These are phyloP conservation scores for Vairimorpha apis DNA, from an alignment of 371 early-diverging fungal genomes.

Conservation along the genomic window DNA sequence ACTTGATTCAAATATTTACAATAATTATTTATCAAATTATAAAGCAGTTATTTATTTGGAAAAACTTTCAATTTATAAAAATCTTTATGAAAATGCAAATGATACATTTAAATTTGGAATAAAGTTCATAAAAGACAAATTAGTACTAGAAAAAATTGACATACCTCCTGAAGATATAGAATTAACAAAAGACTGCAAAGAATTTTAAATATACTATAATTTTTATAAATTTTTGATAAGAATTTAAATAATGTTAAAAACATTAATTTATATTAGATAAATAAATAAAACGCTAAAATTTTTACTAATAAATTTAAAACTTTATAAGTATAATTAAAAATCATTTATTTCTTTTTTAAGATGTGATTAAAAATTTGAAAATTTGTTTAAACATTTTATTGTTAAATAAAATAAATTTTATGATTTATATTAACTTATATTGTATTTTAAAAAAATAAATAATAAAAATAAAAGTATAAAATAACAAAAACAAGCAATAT, in stretches of 20 bases:
- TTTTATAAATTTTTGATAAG: not conserved
- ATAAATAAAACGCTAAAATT: too few species aligned
- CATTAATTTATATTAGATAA: too few species aligned
- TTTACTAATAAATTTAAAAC: too few species aligned
- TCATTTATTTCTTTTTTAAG: too few species aligned
- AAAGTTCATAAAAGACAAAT: conserved; percentile 15
- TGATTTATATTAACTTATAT: too few species aligned
- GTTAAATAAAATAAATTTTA: too few species aligned
- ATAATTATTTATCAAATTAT: conserved; percentile 22
- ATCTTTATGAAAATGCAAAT: not conserved
- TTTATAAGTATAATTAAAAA: too few species aligned
- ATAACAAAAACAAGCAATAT: too few species aligned
- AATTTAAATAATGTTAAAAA: not conserved
- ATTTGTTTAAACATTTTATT: too few species aligned
- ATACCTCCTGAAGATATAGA: conserved; percentile 35
- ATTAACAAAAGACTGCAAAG: not conserved
- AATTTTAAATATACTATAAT: not conserved
- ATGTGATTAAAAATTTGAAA: too few species aligned
- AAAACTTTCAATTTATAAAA: conserved; percentile 8
- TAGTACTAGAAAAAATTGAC: conserved; percentile 27
- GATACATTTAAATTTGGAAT: conserved; percentile 31
- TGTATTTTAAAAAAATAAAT: too few species aligned
- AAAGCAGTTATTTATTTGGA: conserved; percentile 19
- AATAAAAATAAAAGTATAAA: too few species aligned
- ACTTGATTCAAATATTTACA: conserved; percentile 32